Conservation (phyloP, 2,329 filamentous ascomycete genomes). For the Neonectria punicea region DNA sequence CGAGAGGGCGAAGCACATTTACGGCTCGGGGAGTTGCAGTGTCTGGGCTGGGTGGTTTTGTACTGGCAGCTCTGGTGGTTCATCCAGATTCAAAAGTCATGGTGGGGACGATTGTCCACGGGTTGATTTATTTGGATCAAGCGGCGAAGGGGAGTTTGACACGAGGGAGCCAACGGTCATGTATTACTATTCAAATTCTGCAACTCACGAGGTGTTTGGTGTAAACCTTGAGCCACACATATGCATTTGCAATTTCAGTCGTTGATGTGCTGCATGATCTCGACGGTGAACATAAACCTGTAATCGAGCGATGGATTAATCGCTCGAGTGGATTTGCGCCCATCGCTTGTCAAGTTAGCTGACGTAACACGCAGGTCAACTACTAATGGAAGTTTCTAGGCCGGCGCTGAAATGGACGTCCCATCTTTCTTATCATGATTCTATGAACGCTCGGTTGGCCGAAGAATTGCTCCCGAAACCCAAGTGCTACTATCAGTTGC, state of each 20-base stretch:
- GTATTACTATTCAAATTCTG: conserved; percentile 33
- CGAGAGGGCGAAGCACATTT: conserved; percentile 1
- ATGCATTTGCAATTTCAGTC: background rate
- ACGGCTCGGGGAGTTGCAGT: conserved; percentile 7
- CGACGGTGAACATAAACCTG: background rate
- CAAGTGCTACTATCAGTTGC: background rate
- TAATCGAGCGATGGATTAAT: background rate
- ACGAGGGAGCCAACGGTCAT: conserved; percentile 29
- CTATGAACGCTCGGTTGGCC: background rate
- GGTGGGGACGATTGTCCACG: conserved; percentile 9
- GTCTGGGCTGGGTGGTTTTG: conserved; percentile 7
- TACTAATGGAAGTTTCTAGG: conserved; percentile 22
- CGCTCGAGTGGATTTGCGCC: background rate
- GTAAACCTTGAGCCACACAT: no score
- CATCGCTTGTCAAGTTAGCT: conserved; percentile 12
- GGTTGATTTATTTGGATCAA: conserved; percentile 31
- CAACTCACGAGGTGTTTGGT: background rate
- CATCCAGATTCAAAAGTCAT: conserved; percentile 20
- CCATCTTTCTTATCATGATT: background rate
- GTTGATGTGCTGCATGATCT: conserved; percentile 4
- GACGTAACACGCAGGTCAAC: conserved; percentile 35
- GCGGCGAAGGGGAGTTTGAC: conserved; percentile 40
- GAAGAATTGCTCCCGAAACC: background rate
- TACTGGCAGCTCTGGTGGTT: conserved; percentile 10
- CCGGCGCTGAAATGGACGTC: conserved; percentile 21